Evolutionary conservation across 768 basidiomycete genomes (phyloP), one percentile per base, ranked within the genome.

Genomic region (Dacryopinax spathularia): DNA sequence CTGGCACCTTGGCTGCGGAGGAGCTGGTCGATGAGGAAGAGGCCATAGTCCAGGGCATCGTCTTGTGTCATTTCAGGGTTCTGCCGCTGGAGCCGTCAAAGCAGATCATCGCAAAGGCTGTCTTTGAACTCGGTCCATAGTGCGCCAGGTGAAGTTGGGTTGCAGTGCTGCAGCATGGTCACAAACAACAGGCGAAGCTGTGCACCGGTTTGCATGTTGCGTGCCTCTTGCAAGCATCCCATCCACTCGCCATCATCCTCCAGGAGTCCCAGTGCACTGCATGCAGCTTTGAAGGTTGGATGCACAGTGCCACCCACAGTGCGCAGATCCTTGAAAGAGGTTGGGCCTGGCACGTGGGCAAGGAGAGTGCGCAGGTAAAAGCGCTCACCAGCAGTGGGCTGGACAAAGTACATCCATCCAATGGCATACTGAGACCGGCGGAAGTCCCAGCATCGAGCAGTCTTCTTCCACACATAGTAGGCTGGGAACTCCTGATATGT

Each of bases 291-390:
- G 60, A 77, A 81, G 0, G 75, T 75, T 0, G 65, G 61, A 70
- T 68, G 35, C 15, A 39, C 0, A 12, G 43, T 31, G 12, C 48
- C 69, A 61, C 65, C 56, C 13, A 70, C 59, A 34, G 69, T 66
- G 3, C 63, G 37, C 18, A 70, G 60, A 33, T 69, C 64, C 27
- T 65, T 62, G 29, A 65, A 75, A 68, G 56, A 73, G 60, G 61
- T 73, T 25, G 76, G 64, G 29, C 78, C 77, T 61, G 71, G 72
- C 25, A 77, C 74, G 1, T 75, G 70, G 7, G 76, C 74, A 0
- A 81, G 71, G 1, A 81, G 72, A 1, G 72, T 67, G 0, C 77
- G 70, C 0, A 81, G 74, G 65, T 80, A 78, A 65, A 76, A 80
- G 0, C 63, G 34, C 61, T 68, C 67, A 1, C 67, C 62, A 34